Base-by-base conservation (phyloP, 805 yeast species). In the Kuraishia ogatae region DNA sequence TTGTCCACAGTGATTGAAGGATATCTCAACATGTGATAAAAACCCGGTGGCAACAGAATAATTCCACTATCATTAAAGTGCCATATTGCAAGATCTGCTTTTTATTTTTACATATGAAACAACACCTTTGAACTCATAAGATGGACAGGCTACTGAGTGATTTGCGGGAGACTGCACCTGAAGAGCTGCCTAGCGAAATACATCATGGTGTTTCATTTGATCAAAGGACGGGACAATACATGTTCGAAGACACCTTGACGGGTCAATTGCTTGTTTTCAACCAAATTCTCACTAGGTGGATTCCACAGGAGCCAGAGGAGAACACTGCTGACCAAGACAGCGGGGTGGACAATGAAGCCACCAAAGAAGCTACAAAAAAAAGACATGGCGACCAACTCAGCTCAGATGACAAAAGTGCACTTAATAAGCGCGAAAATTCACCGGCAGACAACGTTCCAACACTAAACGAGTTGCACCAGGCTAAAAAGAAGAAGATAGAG, bases 181-280 rank as follows among this genome's bases (percentile, higher is more conserved):
- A 56, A 1, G 56, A 59, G 46, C 53, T 65, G 2, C 56, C 60
- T 0, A 51, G 48, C 2, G 54, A 58, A 6, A 24, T 59, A 2
- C 61, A 59, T 2, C 57, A 65, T 52, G 39, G 69, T 50, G 62
- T 76, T 17, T 63, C 73, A 4, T 73, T 60, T 56, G 71, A 72
- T 39, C 66, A 69, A 43, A 52, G 48, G 0, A 62, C 64, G 3
- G 64, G 67, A 8, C 64, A 61, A 55, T 76, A 77, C 76, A 58
- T 70, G 2, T 62, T 66, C 48, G 76, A 73, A 56, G 72, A 71
- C 50, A 61, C 63, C 1, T 61, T 63, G 2, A 54, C 61, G 0
- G 65, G 61, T 1, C 59, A 58, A 19, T 70, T 64, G 22, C 67
- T 64, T 43, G 73, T 70, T 50, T 76, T 61, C 53, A 71, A 74